Conservation (phyloP, 1,284 basidiomycete genomes). For the Trichosporon sp. region DNA sequence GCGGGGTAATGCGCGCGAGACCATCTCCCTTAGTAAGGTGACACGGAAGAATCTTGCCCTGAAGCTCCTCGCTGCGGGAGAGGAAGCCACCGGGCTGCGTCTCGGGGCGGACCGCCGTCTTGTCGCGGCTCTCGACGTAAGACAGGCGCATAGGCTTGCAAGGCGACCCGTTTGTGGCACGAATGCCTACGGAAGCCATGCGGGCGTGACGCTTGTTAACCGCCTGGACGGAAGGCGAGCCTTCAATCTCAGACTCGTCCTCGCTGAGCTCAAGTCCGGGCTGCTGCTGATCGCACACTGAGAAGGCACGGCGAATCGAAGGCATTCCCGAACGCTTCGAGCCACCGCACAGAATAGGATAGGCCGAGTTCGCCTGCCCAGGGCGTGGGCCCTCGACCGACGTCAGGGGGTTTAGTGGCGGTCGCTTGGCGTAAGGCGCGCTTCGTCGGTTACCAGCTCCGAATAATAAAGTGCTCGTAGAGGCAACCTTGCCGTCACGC, state of each 20-base stretch:
- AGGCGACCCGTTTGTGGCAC: conserved; percentile 48
- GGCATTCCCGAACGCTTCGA: conserved; percentile 21
- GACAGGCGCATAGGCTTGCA: conserved; percentile 36
- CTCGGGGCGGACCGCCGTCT: not conserved
- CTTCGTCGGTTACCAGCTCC: conserved; percentile 39
- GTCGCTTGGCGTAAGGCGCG: conserved; percentile 39
- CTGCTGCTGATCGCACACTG: conserved; percentile 49
- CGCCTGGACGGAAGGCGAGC: conserved; percentile 42
- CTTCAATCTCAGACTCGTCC: conserved; percentile 49
- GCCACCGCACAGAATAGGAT: conserved; percentile 47
- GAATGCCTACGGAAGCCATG: conserved; percentile 29
- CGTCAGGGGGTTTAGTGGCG: conserved; percentile 36
- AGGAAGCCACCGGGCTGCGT: conserved; percentile 12
- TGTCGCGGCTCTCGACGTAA: conserved; percentile 24
- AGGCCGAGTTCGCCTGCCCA: conserved; percentile 44
- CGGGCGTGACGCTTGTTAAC: conserved; percentile 42
- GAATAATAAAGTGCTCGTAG: conserved; percentile 46
- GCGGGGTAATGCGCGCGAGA: conserved; percentile 80
- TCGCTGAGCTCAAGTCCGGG: conserved; percentile 39
- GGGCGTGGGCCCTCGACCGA: conserved; percentile 29
- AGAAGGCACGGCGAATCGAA: conserved; percentile 54
- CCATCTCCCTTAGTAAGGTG: conserved; percentile 92
- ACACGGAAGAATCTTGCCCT: conserved; percentile 92
- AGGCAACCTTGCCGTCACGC: conserved; percentile 45
- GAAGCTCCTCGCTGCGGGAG: conserved; percentile 73